phyloP scores from a whole-genome alignment of 306 rosid genomes.

The Glycine latifolia region DNA sequence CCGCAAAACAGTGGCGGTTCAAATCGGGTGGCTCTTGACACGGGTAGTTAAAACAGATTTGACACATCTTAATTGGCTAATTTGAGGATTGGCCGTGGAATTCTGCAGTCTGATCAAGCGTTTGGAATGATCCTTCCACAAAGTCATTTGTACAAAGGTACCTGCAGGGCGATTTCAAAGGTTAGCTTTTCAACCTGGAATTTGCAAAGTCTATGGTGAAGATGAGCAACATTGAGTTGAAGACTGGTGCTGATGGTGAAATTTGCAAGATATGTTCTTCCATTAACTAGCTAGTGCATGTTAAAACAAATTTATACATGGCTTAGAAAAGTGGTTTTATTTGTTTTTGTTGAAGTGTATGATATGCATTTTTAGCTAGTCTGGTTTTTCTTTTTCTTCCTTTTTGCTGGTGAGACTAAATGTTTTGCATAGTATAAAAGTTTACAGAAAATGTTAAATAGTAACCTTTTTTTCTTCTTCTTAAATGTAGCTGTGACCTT shows the following conservation, averaged over 20 bases:
- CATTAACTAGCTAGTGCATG: slow-evolving; percentile 40
- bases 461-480: not conserved
- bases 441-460: not conserved
- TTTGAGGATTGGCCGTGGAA: slow-evolving; percentile 53
- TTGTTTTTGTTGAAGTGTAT: not conserved
- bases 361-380: not conserved
- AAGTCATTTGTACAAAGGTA: slow-evolving; percentile 52
- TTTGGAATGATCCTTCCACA: slow-evolving; percentile 72
- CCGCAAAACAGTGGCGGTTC: slow-evolving; percentile 55
- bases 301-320: not conserved
- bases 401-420: not conserved
- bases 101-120: slow-evolving; percentile 66
- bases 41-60: slow-evolving; percentile 52
- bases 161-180: slow-evolving; percentile 40
- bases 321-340: not conserved
- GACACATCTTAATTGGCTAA: slow-evolving; percentile 57
- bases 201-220: slow-evolving; percentile 70
- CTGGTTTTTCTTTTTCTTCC: not conserved
- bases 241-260: slow-evolving; percentile 59
- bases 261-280: slow-evolving; percentile 68
- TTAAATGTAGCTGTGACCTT: too few species aligned
- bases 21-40: slow-evolving; percentile 56
- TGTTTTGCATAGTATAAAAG: slow-evolving; percentile 2
- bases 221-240: slow-evolving; percentile 68
- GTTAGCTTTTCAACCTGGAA: slow-evolving; percentile 52